Evolutionary conservation across 495 filamentous ascomycete genomes (phyloP).

Genomic region (Aeminium ludgeri): DNA sequence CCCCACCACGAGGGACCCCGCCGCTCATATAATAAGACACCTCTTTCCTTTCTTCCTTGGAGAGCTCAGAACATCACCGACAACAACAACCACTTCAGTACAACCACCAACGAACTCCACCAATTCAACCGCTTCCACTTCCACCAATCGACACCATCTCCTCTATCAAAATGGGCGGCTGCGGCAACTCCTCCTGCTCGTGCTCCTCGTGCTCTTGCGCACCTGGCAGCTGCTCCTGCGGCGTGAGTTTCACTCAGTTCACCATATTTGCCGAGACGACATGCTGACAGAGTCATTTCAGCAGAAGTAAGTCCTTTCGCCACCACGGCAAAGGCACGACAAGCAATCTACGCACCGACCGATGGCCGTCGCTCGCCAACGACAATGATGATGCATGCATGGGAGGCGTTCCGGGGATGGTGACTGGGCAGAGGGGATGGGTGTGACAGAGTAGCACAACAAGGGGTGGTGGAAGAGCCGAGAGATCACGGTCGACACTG

Average conservation of each 20-base stretch:
- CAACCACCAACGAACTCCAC: constrained; percentile 1
- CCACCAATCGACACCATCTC: neutral
- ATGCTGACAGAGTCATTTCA: no score
- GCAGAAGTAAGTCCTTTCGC: no score
- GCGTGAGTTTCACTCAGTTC: constrained; percentile 7
- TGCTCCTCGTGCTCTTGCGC: constrained; percentile 8
- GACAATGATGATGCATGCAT: no score
- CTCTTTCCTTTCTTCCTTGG: neutral
- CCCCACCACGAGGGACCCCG: neutral
- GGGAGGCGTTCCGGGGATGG: no score
- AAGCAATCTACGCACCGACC: no score
- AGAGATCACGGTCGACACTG: no score
- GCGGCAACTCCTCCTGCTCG: constrained; percentile 12
- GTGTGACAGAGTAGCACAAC: no score
- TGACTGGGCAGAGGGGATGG: no score
- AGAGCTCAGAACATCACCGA: neutral
- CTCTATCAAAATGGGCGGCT: constrained; percentile 11
- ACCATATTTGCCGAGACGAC: no score
- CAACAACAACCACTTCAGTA: neutral
- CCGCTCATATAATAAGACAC: neutral
- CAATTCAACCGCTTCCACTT: neutral
- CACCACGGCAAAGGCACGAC: no score
- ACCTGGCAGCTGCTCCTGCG: constrained; percentile 10
- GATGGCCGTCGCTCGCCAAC: no score
- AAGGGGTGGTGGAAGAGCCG: no score